Evolutionary conservation across 148 eudicot genomes (phyloP).

Genomic region (Linanthus parryae): DNA sequence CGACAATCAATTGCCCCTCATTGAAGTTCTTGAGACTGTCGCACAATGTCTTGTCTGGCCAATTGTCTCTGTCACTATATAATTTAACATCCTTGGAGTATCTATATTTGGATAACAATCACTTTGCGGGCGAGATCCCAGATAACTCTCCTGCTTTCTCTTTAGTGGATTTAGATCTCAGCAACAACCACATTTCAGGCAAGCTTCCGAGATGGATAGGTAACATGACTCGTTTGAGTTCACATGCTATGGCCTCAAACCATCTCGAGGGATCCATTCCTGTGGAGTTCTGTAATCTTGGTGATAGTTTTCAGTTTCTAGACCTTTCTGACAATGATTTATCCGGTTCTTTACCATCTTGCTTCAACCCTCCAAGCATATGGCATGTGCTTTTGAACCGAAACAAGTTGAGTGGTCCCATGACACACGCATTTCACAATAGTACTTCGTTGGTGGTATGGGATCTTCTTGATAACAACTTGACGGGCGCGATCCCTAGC

Average conservation of each 20-base stretch:
- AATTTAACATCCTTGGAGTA: not conserved
- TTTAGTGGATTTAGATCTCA: no score
- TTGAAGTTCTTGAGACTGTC: not conserved
- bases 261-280: constrained; percentile 3
- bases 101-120: not conserved
- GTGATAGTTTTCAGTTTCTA: not conserved
- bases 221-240: not conserved
- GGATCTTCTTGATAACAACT: not conserved
- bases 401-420: no score
- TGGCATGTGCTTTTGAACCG: not conserved
- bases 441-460: not conserved
- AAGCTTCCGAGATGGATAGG: no score
- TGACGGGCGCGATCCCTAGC: not conserved
- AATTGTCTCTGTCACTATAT: not conserved
- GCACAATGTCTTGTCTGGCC: not conserved
- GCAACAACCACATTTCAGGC: no score
- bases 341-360: not conserved
- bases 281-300: not conserved
- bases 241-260: not conserved
- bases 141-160: not conserved
- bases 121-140: not conserved
- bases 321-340: constrained; percentile 1
- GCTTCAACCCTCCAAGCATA: not conserved
- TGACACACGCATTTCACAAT: not conserved
- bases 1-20: not conserved